phyloP scores from a whole-genome alignment of 495 filamentous ascomycete species.

The Penicillium herquei region DNA sequence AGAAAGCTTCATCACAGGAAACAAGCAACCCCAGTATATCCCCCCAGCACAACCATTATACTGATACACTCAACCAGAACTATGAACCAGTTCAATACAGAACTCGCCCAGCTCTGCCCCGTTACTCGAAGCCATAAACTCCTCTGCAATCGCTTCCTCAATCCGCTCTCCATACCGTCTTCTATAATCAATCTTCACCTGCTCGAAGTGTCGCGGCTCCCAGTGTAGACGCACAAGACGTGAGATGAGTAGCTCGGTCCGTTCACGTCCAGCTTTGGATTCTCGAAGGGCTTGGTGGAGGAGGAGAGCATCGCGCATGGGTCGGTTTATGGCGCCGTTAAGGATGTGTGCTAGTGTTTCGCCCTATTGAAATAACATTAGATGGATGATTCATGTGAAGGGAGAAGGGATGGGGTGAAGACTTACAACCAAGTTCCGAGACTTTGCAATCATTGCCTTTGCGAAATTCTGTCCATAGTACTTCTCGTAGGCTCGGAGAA shows the following conservation, averaged over 20 bases:
- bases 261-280: conserved; percentile 59
- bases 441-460: conserved; percentile 81
- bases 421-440: conserved; percentile 84
- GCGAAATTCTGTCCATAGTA: conserved; percentile 76
- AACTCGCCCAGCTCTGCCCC: conserved; percentile 56
- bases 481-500: conserved; percentile 70
- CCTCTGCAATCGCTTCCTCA: conserved; percentile 57
- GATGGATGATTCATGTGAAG: background rate
- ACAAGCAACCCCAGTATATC: too few relatives aligned
- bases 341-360: conserved; percentile 94
- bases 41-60: too few relatives aligned
- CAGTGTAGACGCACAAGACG: conserved; percentile 80
- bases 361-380: conserved; percentile 55
- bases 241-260: conserved; percentile 80
- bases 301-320: conserved; percentile 91
- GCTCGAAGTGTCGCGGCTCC: conserved; percentile 73
- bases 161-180: conserved; percentile 70
- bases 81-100: conserved; percentile 53
- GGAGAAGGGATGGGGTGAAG: background rate
- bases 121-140: conserved; percentile 37
- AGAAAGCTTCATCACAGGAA: too few relatives aligned
- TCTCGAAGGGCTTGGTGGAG: conserved; percentile 83
- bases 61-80: conserved; percentile 14
- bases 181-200: conserved; percentile 67
- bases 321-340: conserved; percentile 93